Evolutionary conservation across 1,139 yeast species (phyloP), one percentile per base, ranked within the genome.

Genomic region (Wickerhamiella infanticola): DNA sequence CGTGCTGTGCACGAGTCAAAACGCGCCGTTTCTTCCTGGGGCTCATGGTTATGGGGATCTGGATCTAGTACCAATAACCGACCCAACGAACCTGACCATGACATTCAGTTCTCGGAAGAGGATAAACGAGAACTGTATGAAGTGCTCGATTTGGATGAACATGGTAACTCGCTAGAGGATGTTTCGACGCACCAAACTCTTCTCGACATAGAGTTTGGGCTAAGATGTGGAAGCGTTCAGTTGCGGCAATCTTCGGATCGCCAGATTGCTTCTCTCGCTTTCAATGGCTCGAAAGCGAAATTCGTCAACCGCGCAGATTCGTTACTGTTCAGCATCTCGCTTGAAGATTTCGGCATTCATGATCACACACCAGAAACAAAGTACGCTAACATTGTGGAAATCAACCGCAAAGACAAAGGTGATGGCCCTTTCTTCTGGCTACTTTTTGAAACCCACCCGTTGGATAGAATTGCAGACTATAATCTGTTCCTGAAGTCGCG

Each of bases 131-230:
- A 93, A 47, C 70, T 90, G 13, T 88, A 85, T 58, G 95, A 85
- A 51, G 94, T 96, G 0, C 90, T 93, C 52, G 99, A 88, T 51
- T 88, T 81, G 65, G 84, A 86, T 55, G 95, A 86, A 51, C 67
- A 74, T 29, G 70, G 74, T 46, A 72, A 73, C 0, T 57, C 75
- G 0, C 53, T 74, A 13, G 64, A 79, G 0, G 66, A 80, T 9
- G 58, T 82, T 1, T 95, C 96, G 0, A 72, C 77, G 45, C 93
- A 86, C 50, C 70, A 86, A 38, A 75, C 81, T 3, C 75, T 74
- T 25, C 56, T 82, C 50, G 82, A 81, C 51, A 60, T 88, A 3
- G 71, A 75, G 31, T 79, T 94, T 24, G 68, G 79, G 7, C 72
- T 90, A 53, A 72, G 77, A 41, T 76, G 75, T 47, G 98, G 97